Evolutionary conservation across 306 rosid species (phyloP), one percentile per base, ranked within the genome.

Genomic region (Corylus americana): DNA sequence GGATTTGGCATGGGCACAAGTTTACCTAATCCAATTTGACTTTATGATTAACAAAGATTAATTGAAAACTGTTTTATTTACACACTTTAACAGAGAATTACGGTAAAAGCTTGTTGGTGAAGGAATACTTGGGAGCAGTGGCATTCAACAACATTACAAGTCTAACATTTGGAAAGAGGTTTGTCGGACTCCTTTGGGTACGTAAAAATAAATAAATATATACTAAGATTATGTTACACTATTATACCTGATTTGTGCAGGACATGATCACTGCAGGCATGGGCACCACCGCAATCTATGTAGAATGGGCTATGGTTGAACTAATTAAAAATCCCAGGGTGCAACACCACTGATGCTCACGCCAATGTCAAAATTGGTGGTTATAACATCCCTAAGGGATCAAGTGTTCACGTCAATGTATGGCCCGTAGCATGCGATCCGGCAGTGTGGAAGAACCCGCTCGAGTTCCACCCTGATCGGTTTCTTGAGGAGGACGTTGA

Each of bases 71-170:
- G 57, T 55, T 8, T 11, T 2, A 6, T 22, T 39, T 20, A 7
- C 17, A 4, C 3, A 1, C 35, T 31, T 47, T 76, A 14, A 18
- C 85, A 88, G 92, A 79, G 57, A 90, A 83, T n/a, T 4, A 20
- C 0, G 97, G 93, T 20, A 91, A 91, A 75, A 86, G 87, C 18
- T 63, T 91, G 72, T 0, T 63, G 74, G 74, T 90, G 75, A 91
- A 77, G 89, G 78, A 88, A 58, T 89, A 87, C 77, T 61, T 92
- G 80, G 98, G 97, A 44, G 83, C 92, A 0, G 98, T 95, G 80
- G 88, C 98, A 73, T 91, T 92, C 94, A 92, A 95, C 94, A 92
- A 95, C 91, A 92, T 93, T 10, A 91, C 98, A 0, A 83, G 98
- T 68, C 78, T 95, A 8, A 98, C 89, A 73, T 95, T 95, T 76